These are phyloP conservation scores for Microsporum ferrugineum DNA, from an alignment of 2,329 filamentous ascomycete genomes.

Conservation along the genomic window DNA sequence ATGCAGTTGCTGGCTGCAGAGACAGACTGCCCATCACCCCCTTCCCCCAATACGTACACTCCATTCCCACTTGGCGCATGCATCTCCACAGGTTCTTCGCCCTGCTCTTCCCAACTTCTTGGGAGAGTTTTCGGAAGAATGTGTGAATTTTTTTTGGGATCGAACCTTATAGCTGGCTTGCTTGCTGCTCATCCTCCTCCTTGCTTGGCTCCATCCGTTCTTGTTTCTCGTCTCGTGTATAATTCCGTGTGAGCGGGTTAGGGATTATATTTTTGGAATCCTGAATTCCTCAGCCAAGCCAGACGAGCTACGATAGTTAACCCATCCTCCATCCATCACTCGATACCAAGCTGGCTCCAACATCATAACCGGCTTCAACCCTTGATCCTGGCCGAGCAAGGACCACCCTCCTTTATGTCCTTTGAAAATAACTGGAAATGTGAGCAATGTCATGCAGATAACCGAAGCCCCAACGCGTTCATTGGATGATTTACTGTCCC, in stretches of 20 bases:
- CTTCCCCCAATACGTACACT: not conserved
- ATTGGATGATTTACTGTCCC: constrained; percentile 1
- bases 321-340: too few species aligned
- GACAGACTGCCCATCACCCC: not conserved
- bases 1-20: not conserved
- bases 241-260: not conserved
- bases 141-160: not conserved
- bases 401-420: not conserved
- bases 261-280: not conserved
- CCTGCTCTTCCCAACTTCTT: not conserved
- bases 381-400: not conserved
- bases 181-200: not conserved
- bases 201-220: not conserved
- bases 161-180: not conserved
- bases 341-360: too few species aligned
- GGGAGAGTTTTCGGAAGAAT: constrained; percentile 1
- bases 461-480: not conserved
- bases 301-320: too few species aligned
- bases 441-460: constrained; percentile 6
- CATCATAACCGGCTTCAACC: not conserved
- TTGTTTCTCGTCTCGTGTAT: not conserved
- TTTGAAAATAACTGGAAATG: not conserved
- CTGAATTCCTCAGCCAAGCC: not conserved
- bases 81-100: constrained; percentile 1
- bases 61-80: not conserved